Base-by-base conservation (phyloP, 306 rosid species). In the Lathyrus tuberosus region DNA sequence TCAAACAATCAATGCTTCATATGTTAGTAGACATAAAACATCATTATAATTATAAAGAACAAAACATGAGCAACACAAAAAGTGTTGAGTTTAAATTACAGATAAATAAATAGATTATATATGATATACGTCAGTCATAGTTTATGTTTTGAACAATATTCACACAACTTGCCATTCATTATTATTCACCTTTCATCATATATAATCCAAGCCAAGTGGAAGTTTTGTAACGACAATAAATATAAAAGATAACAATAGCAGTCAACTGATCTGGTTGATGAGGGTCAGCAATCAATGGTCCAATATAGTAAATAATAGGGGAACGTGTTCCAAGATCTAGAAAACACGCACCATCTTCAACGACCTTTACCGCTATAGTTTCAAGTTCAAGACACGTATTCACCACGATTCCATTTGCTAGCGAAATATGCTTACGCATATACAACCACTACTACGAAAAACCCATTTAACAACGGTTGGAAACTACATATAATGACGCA, bases 331-430 rank as follows among this genome's bases (percentile, higher is more conserved):
- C 9, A 0, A 31, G 8, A 16, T 59, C 13, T 0, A 74, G 59
- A 17, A 78, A 78, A 26, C 78, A 78, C 15, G 17, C 8, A 47
- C 78, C 74, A 0, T 71, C 58, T 0, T 16, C 67, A 0, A 65
- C 8, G 22, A 73, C 73, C 22, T 46, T 65, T 11, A 78, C 81
- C 5, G 73, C 81, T 2, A 5, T 0, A 0, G 54, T 40, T 61
- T 78, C 81, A 0, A 78, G 73, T 47, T 58, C 74, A 0, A 2
- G 4, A 22, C 72, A 78, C 0, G 78, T 24, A 53, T 72, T 78
- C 3, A 78, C 82, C 0, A 78, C 4, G 2, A 78, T 66, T n/a
- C 78, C 82, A 9, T 61, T 31, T 13, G 65, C 61, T 22, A 6
- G 28, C 0, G 42, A 6, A 2, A 78, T 31, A 1, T 14, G 13